A percentile compares a stretch with the other conserved stretches of the same genome.
Evolutionary conservation across 805 yeast genomes (phyloP).

Genomic region (Starmerella scarabaei): DNA sequence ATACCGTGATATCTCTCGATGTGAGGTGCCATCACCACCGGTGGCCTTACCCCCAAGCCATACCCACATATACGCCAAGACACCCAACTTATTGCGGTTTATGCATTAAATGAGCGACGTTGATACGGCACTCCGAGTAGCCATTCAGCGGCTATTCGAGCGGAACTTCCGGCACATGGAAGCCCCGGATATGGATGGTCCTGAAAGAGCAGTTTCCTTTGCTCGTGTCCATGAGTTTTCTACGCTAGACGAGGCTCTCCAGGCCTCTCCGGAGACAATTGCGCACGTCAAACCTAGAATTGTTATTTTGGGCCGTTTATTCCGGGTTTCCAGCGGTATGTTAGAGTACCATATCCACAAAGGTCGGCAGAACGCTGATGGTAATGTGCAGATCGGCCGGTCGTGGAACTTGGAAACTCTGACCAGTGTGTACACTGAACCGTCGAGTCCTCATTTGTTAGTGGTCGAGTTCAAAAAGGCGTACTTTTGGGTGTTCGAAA

Average conservation of each 20-base stretch:
- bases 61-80: too few species aligned
- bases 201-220: constrained; percentile 6
- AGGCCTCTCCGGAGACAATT: neutral
- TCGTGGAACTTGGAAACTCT: constrained; percentile 80
- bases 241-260: constrained; percentile 12
- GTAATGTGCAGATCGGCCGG: constrained; percentile 75
- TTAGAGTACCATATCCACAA: constrained; percentile 53
- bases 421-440: constrained; percentile 41
- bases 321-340: neutral
- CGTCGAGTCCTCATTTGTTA: constrained; percentile 26
- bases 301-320: constrained; percentile 12
- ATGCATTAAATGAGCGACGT: too few species aligned
- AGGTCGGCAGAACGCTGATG: constrained; percentile 67
- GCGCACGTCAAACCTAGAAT: constrained; percentile 17
- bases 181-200: constrained; percentile 9
- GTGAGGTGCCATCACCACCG: too few species aligned
- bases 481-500: constrained; percentile 69
- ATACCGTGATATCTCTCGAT: too few species aligned
- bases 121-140: too few species aligned
- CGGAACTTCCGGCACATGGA: constrained; percentile 7
- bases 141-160: constrained; percentile 12
- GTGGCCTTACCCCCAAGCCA: too few species aligned
- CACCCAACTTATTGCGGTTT: too few species aligned
- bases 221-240: constrained; percentile 13
- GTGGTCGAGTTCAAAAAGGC: constrained; percentile 54